Base-by-base conservation (phyloP, 257 asterid species). In the Plectranthus barbatus region DNA sequence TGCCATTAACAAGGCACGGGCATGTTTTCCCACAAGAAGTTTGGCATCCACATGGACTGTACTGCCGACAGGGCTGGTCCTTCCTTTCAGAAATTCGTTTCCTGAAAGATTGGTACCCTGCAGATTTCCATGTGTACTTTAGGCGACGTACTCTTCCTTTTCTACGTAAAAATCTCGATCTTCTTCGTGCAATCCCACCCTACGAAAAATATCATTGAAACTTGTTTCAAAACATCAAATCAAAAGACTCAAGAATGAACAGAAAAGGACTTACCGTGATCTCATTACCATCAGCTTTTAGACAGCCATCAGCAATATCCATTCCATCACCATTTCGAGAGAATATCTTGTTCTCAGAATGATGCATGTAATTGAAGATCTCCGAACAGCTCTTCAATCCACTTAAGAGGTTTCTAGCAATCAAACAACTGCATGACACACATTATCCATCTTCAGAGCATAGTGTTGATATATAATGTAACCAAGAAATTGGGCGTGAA, bases 31-130 rank as follows among this genome's bases (percentile, higher is more conserved):
- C 99, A 73, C 97, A 90, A 1, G 90, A 91, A 57, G 86, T 70
- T 74, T 85, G 83, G 79, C 99, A 93, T 47, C 91, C 89, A 67
- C 99, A 93, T 56, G 99, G 99, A 70, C 81, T 87, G 78, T 71
- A 93, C 73, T 93, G 99, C 58, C 95, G 82, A 70, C 94, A 84
- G 34, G 97, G 99, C 75, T 85, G 85, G 79, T 93, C 95, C 77
- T 93, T 93, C 83, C 82, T 83, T 70, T 81, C 96, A 71, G 97
- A 80, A 59, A 85, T 90, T 18, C 97, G 77, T 67, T 93, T 93
- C 84, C 91, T 84, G 73, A 85, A 78, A 48, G 95, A 80, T 67
- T 82, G 94, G 70, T 80, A 90, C 54, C 97, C 99, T 67, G 95
- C 90, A 70, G 96, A 90, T 77, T 93, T 90, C 95, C 94, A 84